Conservation (phyloP, 495 filamentous ascomycete genomes). For the Trichoderma parareesei region DNA sequence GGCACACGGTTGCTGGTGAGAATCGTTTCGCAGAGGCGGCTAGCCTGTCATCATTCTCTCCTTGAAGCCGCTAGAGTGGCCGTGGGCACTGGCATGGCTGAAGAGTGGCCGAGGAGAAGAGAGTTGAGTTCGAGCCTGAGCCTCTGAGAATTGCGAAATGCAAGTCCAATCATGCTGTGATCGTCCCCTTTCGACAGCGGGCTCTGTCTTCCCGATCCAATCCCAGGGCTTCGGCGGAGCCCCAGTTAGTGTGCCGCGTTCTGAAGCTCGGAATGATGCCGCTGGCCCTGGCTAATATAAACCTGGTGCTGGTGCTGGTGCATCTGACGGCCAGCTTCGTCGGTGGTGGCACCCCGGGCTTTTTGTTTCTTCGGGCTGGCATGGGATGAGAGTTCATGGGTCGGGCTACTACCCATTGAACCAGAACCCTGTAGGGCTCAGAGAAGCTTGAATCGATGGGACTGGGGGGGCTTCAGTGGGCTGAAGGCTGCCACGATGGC, state of each 20-base stretch:
- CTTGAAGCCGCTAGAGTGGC: neutral
- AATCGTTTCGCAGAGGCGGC: neutral
- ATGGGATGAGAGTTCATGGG: neutral
- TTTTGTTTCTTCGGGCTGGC: neutral
- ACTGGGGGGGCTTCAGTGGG: neutral
- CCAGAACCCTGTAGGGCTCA: too few species aligned
- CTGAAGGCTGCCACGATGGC: neutral
- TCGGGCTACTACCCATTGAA: neutral
- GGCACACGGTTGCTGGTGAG: neutral
- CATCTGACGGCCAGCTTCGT: neutral
- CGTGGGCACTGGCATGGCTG: neutral
- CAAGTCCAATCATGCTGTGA: neutral
- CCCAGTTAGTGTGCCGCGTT: neutral
- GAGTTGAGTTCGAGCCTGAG: neutral
- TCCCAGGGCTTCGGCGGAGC: neutral
- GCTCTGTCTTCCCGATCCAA: neutral
- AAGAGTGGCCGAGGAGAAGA: neutral
- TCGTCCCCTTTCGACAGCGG: constrained; percentile 4
- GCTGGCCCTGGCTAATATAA: constrained; percentile 9
- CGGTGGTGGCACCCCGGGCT: neutral
- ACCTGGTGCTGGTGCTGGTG: neutral
- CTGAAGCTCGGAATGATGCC: neutral
- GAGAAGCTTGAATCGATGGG: too few species aligned
- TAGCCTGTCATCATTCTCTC: constrained; percentile 1
- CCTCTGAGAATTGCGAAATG: too few species aligned